These are phyloP conservation scores for Penicillium paxilli DNA, from an alignment of 495 filamentous ascomycete species.

Conservation along the genomic window DNA sequence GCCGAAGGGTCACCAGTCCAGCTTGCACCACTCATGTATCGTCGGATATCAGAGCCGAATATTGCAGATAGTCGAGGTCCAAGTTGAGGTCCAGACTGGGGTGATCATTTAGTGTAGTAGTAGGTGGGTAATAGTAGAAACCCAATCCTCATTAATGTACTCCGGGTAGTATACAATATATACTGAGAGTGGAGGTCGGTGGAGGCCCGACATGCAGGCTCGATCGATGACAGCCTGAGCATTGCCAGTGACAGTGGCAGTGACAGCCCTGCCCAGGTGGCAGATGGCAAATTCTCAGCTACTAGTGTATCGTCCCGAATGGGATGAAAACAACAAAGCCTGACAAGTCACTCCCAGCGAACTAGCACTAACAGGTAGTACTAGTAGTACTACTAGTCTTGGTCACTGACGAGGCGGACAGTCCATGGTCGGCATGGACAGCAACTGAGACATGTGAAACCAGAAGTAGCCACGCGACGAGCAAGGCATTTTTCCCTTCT, in stretches of 20 bases:
- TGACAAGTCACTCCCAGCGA: too few relatives aligned
- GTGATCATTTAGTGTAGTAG: not conserved
- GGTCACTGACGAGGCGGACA: not conserved
- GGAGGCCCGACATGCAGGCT: not conserved
- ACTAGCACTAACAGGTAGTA: too few relatives aligned
- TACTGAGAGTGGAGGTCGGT: not conserved
- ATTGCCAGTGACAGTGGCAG: not conserved
- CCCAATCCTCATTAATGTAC: too few relatives aligned
- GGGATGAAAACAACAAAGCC: too few relatives aligned
- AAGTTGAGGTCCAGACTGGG: not conserved
- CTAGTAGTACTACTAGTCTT: not conserved
- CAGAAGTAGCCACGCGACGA: conserved; percentile 8
- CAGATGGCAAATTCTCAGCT: too few relatives aligned
- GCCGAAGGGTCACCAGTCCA: not conserved
- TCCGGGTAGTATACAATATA: not conserved
- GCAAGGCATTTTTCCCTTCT: conserved; percentile 6
- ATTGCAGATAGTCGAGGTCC: not conserved
- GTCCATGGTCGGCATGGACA: not conserved
- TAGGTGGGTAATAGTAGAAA: too few relatives aligned
- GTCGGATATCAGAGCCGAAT: not conserved
- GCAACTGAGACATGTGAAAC: conserved; percentile 19
- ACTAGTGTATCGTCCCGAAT: too few relatives aligned
- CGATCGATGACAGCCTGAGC: not conserved
- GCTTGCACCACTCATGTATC: not conserved
- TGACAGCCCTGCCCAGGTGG: not conserved